These are phyloP conservation scores for Paulownia fortunei DNA, from an alignment of 257 asterid species.

Conservation along the genomic window DNA sequence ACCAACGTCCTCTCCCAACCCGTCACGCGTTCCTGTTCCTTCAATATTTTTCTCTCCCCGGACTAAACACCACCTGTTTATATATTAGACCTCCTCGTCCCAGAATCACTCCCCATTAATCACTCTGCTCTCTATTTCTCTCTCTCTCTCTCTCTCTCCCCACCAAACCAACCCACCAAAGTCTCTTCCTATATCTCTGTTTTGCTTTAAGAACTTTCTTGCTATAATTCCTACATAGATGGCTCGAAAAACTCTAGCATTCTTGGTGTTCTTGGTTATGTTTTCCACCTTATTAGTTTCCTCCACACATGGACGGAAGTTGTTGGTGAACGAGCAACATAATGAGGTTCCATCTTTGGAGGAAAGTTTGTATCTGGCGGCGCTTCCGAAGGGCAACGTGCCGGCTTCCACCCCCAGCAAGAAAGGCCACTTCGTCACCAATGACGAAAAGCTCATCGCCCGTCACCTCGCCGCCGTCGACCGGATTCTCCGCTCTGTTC, in stretches of 20 bases:
- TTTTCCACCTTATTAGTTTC: constrained; percentile 37
- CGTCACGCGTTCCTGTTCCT: constrained; percentile 33
- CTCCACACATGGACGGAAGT: constrained; percentile 47
- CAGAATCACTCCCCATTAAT: constrained; percentile 30
- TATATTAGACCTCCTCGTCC: constrained; percentile 14
- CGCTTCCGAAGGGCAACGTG: constrained; percentile 57
- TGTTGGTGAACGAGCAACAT: constrained; percentile 18
- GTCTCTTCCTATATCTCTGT: neutral
- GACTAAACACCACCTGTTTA: neutral
- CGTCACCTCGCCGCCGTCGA: constrained; percentile 54
- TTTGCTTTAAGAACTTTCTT: neutral
- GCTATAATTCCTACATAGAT: constrained; percentile 20
- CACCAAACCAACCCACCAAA: neutral
- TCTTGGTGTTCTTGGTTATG: constrained; percentile 34
- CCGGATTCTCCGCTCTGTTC: constrained; percentile 62
- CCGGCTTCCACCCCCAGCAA: constrained; percentile 56
- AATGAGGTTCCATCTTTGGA: constrained; percentile 16
- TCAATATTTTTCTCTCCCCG: neutral
- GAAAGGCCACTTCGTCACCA: constrained; percentile 48
- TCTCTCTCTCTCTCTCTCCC: constrained; percentile 14
- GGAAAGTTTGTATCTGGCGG: constrained; percentile 41
- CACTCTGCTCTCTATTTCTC: neutral
- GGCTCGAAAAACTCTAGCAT: constrained; percentile 30
- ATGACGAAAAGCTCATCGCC: constrained; percentile 48
- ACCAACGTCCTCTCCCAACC: constrained; percentile 31